These are phyloP conservation scores for Fusarium nematophilum DNA, from an alignment of 2,329 filamentous ascomycete species.

Conservation along the genomic window DNA sequence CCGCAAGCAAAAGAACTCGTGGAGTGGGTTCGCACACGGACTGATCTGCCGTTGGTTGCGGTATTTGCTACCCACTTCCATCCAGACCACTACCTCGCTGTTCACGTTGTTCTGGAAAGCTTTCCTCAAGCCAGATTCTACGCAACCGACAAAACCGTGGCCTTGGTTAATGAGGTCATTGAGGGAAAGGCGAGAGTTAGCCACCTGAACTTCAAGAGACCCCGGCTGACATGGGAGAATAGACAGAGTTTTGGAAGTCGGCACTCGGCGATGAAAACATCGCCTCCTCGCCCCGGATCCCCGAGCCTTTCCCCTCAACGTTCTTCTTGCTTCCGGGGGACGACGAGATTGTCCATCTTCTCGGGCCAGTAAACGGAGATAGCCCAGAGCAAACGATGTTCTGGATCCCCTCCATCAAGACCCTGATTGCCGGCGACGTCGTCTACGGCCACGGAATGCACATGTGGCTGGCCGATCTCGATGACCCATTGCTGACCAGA, in stretches of 20 bases:
- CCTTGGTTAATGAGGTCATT: neutral
- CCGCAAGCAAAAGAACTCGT: neutral
- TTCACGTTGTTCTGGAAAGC: neutral
- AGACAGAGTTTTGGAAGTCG: neutral
- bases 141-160: neutral
- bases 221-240: neutral
- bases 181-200: neutral
- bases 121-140: neutral
- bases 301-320: neutral
- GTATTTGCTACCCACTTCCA: neutral
- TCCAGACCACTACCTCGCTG: slow-evolving; percentile 1
- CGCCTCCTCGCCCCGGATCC: neutral
- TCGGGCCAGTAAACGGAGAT: neutral
- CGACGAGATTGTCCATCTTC: neutral
- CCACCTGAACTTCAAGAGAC: too few species aligned
- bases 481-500: neutral
- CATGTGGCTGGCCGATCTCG: neutral
- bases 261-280: neutral
- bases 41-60: neutral
- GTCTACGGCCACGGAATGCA: neutral
- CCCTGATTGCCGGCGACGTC: neutral
- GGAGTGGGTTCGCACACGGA: neutral
- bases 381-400: neutral
- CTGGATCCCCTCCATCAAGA: neutral
- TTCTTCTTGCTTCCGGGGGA: neutral